A percentile compares a stretch with the other conserved stretches of the same genome.
phyloP scores from a whole-genome alignment of 495 filamentous ascomycete species.

The Usnea hakonensis region DNA sequence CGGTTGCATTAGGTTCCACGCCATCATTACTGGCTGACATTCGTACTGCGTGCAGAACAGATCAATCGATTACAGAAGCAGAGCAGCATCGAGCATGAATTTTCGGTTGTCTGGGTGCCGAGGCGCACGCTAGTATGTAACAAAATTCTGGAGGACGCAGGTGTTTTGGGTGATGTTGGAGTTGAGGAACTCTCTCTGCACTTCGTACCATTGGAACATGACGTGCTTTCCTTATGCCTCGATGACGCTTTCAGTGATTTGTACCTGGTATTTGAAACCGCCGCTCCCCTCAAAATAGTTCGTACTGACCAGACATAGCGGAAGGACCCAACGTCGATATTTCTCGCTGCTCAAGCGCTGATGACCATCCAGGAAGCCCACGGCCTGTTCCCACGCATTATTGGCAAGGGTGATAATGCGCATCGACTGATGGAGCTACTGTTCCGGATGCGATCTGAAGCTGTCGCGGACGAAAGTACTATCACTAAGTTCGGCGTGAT shows the following conservation, averaged over 20 bases:
- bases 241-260: constrained; percentile 80
- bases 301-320: constrained; percentile 41
- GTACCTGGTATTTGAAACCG: constrained; percentile 54
- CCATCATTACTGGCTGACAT: constrained; percentile 55
- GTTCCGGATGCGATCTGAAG: constrained; percentile 86
- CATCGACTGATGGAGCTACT: constrained; percentile 81
- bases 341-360: constrained; percentile 80
- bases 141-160: constrained; percentile 84
- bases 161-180: constrained; percentile 86
- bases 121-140: constrained; percentile 87
- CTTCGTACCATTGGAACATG: constrained; percentile 85
- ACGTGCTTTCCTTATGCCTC: constrained; percentile 84
- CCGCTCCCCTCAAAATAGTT: neutral
- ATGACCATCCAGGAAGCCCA: constrained; percentile 90
- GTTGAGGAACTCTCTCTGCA: constrained; percentile 77
- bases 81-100: constrained; percentile 83
- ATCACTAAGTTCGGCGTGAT: constrained; percentile 59
- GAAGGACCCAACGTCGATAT: constrained; percentile 85
- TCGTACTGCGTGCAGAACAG: constrained; percentile 55
- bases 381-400: constrained; percentile 89
- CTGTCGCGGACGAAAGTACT: constrained; percentile 65
- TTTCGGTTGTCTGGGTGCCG: constrained; percentile 88
- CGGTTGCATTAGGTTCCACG: constrained; percentile 31
- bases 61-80: constrained; percentile 81
- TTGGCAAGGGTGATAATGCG: constrained; percentile 93